Evolutionary conservation across 805 yeast species (phyloP), one percentile per base, ranked within the genome.

Genomic region (Metschnikowia gelsemii): DNA sequence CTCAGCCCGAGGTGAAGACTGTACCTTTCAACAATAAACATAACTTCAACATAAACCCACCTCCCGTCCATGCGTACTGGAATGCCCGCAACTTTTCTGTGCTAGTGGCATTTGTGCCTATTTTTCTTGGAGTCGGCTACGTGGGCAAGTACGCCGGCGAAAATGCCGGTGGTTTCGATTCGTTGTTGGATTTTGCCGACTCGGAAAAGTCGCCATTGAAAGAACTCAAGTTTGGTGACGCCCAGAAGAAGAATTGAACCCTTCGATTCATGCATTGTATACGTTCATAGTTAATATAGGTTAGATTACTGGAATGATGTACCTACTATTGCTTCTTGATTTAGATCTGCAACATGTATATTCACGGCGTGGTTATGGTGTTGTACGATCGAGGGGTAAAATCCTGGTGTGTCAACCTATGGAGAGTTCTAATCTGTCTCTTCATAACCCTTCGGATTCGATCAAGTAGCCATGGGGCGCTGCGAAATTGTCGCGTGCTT

Each of bases 61-160:
- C 75, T 29, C 74, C 68, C 37, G 69, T 66, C 37, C 75, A 70
- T 50, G 64, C 62, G 47, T 70, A 70, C 59, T 70, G 75, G 75
- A 66, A 62, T 50, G 53, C 55, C 48, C 60, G 66, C 43, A 68
- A 69, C 54, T 57, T 64, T 33, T 53, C 61, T 20, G 60, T 67
- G 24, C 54, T 67, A 35, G 46, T 68, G 33, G 71, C 69, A 23
- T 64, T 67, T 39, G 56, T 66, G 29, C 75, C 75, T 9, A 31
- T 66, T 11, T 65, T 59, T 46, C 47, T 68, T 32, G 59, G 57
- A 19, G 64, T 61, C 8, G 69, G 67, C 9, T 67, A 64, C 52
- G 42, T 61, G 21, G 65, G 64, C 40, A 62, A 62, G 52, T 56
- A 50, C 46, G 42, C 59, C 9, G 66, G 66, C 22, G 49, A 56